Evolutionary conservation across 2,329 filamentous ascomycete species (phyloP).

Genomic region (Lachnum nothofagi): DNA sequence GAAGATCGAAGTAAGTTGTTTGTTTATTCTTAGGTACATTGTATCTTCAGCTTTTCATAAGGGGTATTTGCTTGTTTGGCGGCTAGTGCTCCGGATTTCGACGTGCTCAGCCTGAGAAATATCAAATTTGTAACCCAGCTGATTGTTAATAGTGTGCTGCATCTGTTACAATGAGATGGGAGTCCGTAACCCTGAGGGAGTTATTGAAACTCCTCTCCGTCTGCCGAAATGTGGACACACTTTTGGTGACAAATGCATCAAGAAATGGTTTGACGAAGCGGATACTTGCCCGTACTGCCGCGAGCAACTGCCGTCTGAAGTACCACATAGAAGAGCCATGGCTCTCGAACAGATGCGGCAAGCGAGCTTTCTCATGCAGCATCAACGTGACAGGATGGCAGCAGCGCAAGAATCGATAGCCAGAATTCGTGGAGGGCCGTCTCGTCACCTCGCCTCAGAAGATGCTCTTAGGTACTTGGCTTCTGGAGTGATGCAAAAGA

Average conservation of each 20-base stretch:
- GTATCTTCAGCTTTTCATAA: too few relatives aligned
- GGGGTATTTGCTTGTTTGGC: too few relatives aligned
- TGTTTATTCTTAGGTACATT: too few relatives aligned
- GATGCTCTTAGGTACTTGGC: constrained; percentile 1
- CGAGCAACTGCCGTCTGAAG: constrained; percentile 52
- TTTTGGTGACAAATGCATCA: constrained; percentile 60
- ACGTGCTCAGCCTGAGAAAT: too few relatives aligned
- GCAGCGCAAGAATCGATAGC: constrained; percentile 5
- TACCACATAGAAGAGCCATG: constrained; percentile 15
- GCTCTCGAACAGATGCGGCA: constrained; percentile 7
- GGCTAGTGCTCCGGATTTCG: too few relatives aligned
- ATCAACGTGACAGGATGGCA: constrained; percentile 11
- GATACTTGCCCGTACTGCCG: constrained; percentile 62
- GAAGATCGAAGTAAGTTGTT: constrained; percentile 29
- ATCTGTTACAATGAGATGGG: constrained; percentile 63
- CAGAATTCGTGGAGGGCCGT: too few relatives aligned
- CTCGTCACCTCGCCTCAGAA: too few relatives aligned
- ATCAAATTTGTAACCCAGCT: constrained; percentile 2
- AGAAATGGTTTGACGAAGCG: constrained; percentile 59
- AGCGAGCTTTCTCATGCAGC: background rate
- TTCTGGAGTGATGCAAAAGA: background rate
- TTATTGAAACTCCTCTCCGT: constrained; percentile 51
- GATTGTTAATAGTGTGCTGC: constrained; percentile 45
- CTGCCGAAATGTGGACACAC: constrained; percentile 59
- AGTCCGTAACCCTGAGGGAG: constrained; percentile 51